Base-by-base conservation (phyloP, 306 rosid species). In the Mimosa pudica region DNA sequence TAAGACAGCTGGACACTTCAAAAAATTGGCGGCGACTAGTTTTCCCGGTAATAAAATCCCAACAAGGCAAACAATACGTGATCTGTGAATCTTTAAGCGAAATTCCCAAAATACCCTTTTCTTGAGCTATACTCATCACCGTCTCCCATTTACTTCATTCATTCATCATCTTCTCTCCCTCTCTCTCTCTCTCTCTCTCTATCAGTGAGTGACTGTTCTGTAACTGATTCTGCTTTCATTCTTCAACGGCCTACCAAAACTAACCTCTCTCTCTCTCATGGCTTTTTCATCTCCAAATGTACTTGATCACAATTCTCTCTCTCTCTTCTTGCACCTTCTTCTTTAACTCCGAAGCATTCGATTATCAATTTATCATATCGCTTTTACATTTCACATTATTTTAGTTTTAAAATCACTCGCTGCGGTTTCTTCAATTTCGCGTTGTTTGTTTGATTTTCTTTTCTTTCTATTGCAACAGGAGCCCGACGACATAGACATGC, bases 261-360 rank as follows among this genome's bases (percentile, higher is more conserved):
- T 24, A 24, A 24, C 30, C 30, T 24, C 30, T 24, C 30, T 24
- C 87, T 83, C 87, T 80, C 78, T 88, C 82, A 82, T 87, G 80
- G 83, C 88, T 79, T 82, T 91, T 81, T 85, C 89, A 20, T 87
- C 89, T 10, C 77, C 80, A 17, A 82, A 90, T 84, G 94, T 24
- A 24, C 30, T 0, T 88, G 76, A 81, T 71, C 73, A 75, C 76
- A 44, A 17, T 71, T 71, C 36, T 83, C 41, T 38, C 55, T 58
- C 32, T 66, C 36, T 3, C 2, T 47, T 6, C 4, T 36, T 14
- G 35, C 11, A 46, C 44, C 45, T 20, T 30, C n/a, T 10, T 6
- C 36, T 83, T 77, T 76, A 48, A 33, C 70, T 76, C 63, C 7
- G 64, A 54, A 48, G 62, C 51, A 82, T 75, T 87, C 81, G 74